Conservation (phyloP, 2,329 filamentous ascomycete species). For the Fusarium sublunatum region DNA sequence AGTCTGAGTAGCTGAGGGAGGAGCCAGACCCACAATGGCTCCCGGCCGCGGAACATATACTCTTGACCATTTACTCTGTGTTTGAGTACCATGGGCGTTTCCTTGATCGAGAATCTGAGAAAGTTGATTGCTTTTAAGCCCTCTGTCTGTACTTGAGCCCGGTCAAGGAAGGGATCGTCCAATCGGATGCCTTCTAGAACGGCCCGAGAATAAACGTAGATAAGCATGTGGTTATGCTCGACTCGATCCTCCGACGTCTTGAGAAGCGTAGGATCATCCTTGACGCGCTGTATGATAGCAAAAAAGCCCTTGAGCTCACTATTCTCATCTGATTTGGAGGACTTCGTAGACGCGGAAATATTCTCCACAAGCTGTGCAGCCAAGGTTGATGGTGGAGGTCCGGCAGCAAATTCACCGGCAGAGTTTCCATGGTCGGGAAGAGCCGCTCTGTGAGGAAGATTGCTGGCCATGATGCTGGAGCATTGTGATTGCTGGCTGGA, state of each 20-base stretch:
- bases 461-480: conserved; percentile 46
- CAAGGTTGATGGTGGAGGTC: conserved; percentile 79
- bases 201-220: conserved; percentile 84
- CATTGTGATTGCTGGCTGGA: conserved; percentile 37
- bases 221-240: conserved; percentile 84
- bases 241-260: conserved; percentile 73
- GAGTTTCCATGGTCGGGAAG: conserved; percentile 32
- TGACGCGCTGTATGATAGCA: conserved; percentile 65
- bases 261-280: conserved; percentile 64
- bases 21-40: conserved; percentile 74
- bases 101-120: conserved; percentile 77
- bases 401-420: conserved; percentile 32
- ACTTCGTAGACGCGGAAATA: conserved; percentile 73
- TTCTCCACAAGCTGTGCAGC: conserved; percentile 89
- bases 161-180: conserved; percentile 75
- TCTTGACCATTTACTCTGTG: conserved; percentile 55
- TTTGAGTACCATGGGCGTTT: conserved; percentile 76
- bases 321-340: conserved; percentile 72
- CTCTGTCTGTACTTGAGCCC: conserved; percentile 66
- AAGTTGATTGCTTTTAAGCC: conserved; percentile 81
- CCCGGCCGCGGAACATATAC: conserved; percentile 65
- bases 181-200: conserved; percentile 76
- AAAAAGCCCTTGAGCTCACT: conserved; percentile 80
- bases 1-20: conserved; percentile 68
- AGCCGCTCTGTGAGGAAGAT: conserved; percentile 35